Evolutionary conservation across 306 rosid species (phyloP).

Genomic region (Vicia faba): DNA sequence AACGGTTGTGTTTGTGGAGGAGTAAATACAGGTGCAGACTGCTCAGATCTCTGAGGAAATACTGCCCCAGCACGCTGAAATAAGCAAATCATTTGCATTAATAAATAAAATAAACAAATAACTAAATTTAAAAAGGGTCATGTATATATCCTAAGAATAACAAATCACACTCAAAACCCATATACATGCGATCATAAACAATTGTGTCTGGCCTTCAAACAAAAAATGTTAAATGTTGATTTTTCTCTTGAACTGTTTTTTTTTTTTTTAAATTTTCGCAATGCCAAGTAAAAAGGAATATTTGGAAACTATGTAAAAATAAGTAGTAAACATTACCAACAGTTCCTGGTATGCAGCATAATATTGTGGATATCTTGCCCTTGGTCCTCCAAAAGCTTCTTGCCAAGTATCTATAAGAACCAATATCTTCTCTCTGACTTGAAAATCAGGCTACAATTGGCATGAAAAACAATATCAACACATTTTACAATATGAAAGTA

Average conservation of each 20-base stretch:
- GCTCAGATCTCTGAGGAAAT: conserved; percentile 86
- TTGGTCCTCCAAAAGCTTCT: conserved; percentile 99
- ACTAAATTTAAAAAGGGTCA: conserved; percentile 6
- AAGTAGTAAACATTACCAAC: conserved; percentile 56
- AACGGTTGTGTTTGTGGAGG: conserved; percentile 96
- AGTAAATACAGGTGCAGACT: conserved; percentile 84
- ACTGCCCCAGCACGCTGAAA: conserved; percentile 96
- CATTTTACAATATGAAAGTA: conserved; percentile 31
- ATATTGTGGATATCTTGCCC: conserved; percentile 97
- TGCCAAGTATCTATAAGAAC: conserved; percentile 94
- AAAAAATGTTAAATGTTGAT: conserved; percentile 21
- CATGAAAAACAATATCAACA: conserved; percentile 44
- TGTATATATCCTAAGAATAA: conserved; percentile 6
- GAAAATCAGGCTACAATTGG: conserved; percentile 76
- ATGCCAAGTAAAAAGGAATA: conserved; percentile 12
- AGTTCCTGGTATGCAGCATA: conserved; percentile 94
- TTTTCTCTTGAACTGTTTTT: conserved; percentile 6
- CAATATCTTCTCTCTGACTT: conserved; percentile 90
- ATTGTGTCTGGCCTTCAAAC: background rate
- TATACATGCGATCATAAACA: conserved; percentile 16
- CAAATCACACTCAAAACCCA: conserved; percentile 14
- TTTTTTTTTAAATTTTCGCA: background rate
- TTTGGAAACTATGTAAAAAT: background rate
- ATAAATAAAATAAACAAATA: background rate
- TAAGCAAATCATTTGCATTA: conserved; percentile 33